Base-by-base conservation (phyloP, 495 filamentous ascomycete genomes). In the Mycothermus thermophilus region DNA sequence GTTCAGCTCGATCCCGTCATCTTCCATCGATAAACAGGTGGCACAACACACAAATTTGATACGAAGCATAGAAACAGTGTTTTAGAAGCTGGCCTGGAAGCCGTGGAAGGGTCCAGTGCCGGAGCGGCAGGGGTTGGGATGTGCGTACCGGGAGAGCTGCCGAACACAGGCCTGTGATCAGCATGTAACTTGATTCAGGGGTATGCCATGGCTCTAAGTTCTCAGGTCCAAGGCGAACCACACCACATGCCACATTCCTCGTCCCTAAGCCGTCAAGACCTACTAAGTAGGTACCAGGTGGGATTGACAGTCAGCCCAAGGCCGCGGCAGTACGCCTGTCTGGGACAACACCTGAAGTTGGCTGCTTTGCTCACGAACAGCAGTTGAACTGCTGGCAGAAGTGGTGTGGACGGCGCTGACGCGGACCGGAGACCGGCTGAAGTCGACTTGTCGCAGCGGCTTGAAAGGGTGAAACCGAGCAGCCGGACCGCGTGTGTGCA, bases 71-170 rank as follows among this genome's bases (percentile, higher is more conserved):
- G 38, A 44, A 40, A 38, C 39, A 40, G 36, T 40, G 43, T 44
- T 48, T 44, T 48, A 34, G 44, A 48, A 54, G 40, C 31, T 27
- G 38, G 30, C 33, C 34, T 47, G 27, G 43, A 50, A 54, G 43
- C 44, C 38, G 34, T 46, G 32, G 44, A 47, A 48, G 44, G 17
- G n/a, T n/a, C 38, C 35, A 27, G 14, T 36, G 37, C 27, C 30
- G 38, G 21, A n/a, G n/a, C n/a, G n/a, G n/a, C 35, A 40, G 34
- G 40, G 42, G 37, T 19, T n/a, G n/a, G 13, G 27, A 16, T 35
- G 18, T 34, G 28, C 30, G 27, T 30, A 25, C 22, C 22, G 28
- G 34, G 33, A 27, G 38, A n/a, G 37, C 35, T 32, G 31, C 31
- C 37, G 46, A 34, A 11, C 35, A 26, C n/a, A 11, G 15, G 18